Base-by-base conservation (phyloP, 352 stramenopile species). In the Globisporangium nodosum region DNA sequence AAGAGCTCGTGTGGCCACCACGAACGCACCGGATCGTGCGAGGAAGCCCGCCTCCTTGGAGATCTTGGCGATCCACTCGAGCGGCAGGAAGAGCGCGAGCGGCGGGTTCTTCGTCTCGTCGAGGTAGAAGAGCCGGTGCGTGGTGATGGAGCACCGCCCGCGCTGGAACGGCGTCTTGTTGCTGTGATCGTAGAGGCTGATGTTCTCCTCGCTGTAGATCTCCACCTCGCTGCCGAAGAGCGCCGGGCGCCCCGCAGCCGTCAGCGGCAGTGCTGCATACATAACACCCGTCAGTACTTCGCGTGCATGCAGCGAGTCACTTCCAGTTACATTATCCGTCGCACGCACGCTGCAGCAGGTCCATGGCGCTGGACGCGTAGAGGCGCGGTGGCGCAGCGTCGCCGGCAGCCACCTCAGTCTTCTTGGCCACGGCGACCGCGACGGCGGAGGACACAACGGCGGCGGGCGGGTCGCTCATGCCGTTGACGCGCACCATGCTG, bases 151-250 rank as follows among this genome's bases (percentile, higher is more conserved):
- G 64, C 83, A 91, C 37, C 85, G 81, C 11, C 85, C 85, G 48
- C 76, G 70, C 48, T 74, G n/a, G 63, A 88, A 81, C 49, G 61
- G 50, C 37, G 85, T 92, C 72, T 94, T 94, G 48, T 86, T 72
- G 43, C 69, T 81, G 58, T 86, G 74, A 62, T 94, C 83, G 63
- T 94, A 94, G 49, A 94, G 66, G 13, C 76, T 82, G 60, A 94
- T 91, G 54, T 90, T 70, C 60, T 90, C 82, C 49, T 94, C 80
- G 50, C 76, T 88, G 70, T 94, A 94, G 60, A 94, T 90, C 63
- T 94, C 85, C n/a, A 93, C 85, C 45, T 94, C 85, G 27, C 74
- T 88, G 12, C 70, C 75, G 52, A 89, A 90, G 37, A 94, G 80
- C 54, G 73, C 72, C 3, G 85, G 85, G 3, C 85, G 79, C 0